phyloP scores from a whole-genome alignment of 768 basidiomycete species.

The Mrakia gelida region DNA sequence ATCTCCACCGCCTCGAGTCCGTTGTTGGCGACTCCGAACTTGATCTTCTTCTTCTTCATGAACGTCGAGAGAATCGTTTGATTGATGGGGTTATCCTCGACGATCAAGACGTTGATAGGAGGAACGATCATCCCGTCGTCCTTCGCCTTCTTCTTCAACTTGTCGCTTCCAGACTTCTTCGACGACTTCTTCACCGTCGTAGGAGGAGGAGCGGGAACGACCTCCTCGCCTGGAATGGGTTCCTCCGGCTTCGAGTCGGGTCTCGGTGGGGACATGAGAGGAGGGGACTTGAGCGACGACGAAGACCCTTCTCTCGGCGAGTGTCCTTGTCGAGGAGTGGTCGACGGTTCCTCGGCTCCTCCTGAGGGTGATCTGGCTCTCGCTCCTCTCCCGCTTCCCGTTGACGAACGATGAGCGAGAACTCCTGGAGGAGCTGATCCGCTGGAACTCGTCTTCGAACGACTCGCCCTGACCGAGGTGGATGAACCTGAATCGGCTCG shows the following conservation, averaged over 20 bases:
- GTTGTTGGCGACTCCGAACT: slow-evolving; percentile 88
- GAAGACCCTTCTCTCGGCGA: slow-evolving; percentile 4
- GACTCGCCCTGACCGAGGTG: background rate
- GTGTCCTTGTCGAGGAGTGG: background rate
- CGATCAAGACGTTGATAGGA: slow-evolving; percentile 95
- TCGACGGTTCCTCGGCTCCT: background rate
- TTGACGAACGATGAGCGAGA: slow-evolving; percentile 19
- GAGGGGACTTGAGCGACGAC: background rate
- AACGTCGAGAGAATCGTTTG: slow-evolving; percentile 96
- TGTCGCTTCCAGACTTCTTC: slow-evolving; percentile 49
- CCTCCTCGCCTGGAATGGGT: background rate
- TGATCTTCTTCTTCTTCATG: slow-evolving; percentile 93
- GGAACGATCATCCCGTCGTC: slow-evolving; percentile 73
- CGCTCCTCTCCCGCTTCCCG: background rate
- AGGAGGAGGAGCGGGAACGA: background rate
- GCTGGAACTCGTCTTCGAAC: background rate
- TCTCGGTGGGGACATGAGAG: slow-evolving; percentile 1
- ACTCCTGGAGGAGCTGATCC: slow-evolving; percentile 15
- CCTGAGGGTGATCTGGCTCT: slow-evolving; percentile 12
- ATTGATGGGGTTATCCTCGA: slow-evolving; percentile 98
- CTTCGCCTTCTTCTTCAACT: slow-evolving; percentile 47
- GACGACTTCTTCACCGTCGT: slow-evolving; percentile 32
- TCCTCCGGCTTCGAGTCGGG: background rate
- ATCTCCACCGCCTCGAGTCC: slow-evolving; percentile 94
- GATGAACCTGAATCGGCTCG: background rate